Conservation (phyloP, 139 green algal genomes). For the Zygnema cylindricum region DNA sequence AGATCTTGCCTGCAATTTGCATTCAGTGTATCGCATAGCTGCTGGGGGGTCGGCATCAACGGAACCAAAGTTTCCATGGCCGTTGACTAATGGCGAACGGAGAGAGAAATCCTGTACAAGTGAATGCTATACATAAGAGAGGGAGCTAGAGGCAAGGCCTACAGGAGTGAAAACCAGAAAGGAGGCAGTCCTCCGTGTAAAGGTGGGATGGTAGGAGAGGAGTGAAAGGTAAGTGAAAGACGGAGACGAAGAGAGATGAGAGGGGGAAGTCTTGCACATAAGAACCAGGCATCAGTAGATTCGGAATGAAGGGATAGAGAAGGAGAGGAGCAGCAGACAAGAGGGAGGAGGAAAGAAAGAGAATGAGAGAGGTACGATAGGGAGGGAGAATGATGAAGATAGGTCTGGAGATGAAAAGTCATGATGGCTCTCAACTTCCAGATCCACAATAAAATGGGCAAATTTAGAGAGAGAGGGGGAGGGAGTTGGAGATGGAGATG, state of each 20-base stretch:
- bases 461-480: neutral
- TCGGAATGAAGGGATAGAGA: neutral
- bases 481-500: neutral
- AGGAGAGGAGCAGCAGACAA: neutral
- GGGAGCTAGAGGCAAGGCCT: too few species aligned
- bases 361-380: neutral
- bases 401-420: too few species aligned
- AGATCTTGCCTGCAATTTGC: conserved; percentile 54
- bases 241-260: too few species aligned
- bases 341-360: neutral
- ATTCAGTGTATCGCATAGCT: conserved; percentile 92
- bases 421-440: too few species aligned
- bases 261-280: too few species aligned
- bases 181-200: too few species aligned
- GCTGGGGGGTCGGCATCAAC: conserved; percentile 93
- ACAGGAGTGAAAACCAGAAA: too few species aligned
- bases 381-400: neutral
- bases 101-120: conserved; percentile 84
- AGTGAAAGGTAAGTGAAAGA: too few species aligned
- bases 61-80: conserved; percentile 98
- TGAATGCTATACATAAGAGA: neutral
- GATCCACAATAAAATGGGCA: too few species aligned
- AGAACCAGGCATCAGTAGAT: too few species aligned
- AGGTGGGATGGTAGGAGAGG: too few species aligned
- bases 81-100: conserved; percentile 80